Evolutionary conservation across 2,329 filamentous ascomycete genomes (phyloP).

Genomic region (Dothistroma septosporum): DNA sequence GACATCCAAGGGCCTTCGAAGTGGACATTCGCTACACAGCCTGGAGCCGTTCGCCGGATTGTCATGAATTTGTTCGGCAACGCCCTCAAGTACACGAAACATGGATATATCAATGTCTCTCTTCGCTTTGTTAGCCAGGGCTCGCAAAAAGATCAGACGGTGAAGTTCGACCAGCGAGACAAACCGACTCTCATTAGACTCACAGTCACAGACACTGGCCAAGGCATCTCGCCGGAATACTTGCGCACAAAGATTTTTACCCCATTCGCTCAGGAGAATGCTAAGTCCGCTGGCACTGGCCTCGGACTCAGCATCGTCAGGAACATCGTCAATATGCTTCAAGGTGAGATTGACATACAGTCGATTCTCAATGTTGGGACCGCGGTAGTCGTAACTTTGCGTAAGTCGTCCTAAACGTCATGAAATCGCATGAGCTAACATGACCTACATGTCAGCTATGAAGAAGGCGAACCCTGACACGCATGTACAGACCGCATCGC

Average conservation of each 20-base stretch:
- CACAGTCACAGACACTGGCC: conserved; percentile 58
- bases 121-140: conserved; percentile 8
- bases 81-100: conserved; percentile 44
- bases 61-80: conserved; percentile 49
- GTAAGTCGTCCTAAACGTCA: conserved; percentile 23
- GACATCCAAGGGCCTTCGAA: conserved; percentile 33
- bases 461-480: conserved; percentile 32
- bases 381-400: conserved; percentile 19
- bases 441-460: conserved; percentile 44
- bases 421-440: conserved; percentile 34
- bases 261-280: conserved; percentile 62
- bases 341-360: conserved; percentile 56
- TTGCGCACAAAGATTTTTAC: conserved; percentile 58
- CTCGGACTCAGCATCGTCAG: conserved; percentile 63
- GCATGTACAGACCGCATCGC: neutral
- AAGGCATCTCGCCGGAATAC: conserved; percentile 62
- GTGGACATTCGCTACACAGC: conserved; percentile 21
- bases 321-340: conserved; percentile 55
- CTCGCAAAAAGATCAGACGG: neutral
- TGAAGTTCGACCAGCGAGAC: conserved; percentile 12
- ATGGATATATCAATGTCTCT: conserved; percentile 39
- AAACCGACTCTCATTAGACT: conserved; percentile 16
- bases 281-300: conserved; percentile 57
- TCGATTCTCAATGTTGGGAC: conserved; percentile 26
- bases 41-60: conserved; percentile 43